phyloP scores from a whole-genome alignment of 768 basidiomycete species.

The Phylloporus scabripes region DNA sequence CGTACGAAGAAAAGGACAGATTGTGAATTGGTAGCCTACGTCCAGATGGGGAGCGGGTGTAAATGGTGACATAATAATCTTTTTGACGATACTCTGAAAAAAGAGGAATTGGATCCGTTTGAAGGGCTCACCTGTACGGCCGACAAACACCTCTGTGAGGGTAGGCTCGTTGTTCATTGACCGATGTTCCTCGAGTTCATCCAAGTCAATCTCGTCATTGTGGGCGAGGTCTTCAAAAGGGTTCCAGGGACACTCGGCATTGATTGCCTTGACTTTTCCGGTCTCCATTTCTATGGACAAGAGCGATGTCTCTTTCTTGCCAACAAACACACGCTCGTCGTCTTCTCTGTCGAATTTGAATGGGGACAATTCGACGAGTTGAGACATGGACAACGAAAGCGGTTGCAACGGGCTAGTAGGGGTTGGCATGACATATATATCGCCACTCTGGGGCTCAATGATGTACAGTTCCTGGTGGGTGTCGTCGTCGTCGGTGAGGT shows the following conservation, averaged over 20 bases:
- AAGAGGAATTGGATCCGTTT: not conserved
- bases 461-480: conserved; percentile 73
- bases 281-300: conserved; percentile 73
- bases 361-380: conserved; percentile 84
- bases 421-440: conserved; percentile 80
- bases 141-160: conserved; percentile 52
- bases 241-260: conserved; percentile 76
- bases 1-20: conserved; percentile 86
- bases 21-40: conserved; percentile 58
- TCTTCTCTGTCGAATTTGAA: conserved; percentile 62
- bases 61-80: conserved; percentile 91
- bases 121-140: conserved; percentile 51
- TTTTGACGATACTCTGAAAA: conserved; percentile 13
- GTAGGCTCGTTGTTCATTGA: conserved; percentile 25
- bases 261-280: conserved; percentile 70
- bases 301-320: conserved; percentile 83
- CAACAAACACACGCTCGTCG: conserved; percentile 75
- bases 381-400: conserved; percentile 86
- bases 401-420: conserved; percentile 71
- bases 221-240: conserved; percentile 51
- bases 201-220: conserved; percentile 44
- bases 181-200: conserved; percentile 53
- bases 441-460: conserved; percentile 91
- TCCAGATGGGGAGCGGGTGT: conserved; percentile 42
- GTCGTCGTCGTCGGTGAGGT: conserved; percentile 49